A percentile compares a stretch with the other conserved stretches of the same genome.
phyloP scores from a whole-genome alignment of 192 early-diverging fungal genomes.

The Backusella luteola region DNA sequence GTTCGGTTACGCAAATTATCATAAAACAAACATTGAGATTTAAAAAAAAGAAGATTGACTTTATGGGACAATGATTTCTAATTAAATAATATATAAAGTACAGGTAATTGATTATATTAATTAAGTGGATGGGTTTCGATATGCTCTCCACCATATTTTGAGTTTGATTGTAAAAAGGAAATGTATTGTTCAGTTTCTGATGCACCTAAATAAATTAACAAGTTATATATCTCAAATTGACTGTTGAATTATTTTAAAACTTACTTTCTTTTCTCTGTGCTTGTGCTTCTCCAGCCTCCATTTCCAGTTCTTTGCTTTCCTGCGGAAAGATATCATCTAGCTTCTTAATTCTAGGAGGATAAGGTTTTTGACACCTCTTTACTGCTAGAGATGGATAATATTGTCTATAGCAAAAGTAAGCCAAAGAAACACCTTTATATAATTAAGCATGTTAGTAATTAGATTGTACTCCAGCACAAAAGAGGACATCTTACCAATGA shows the following conservation, averaged over 20 bases:
- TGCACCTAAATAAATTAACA: too few relatives aligned
- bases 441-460: background rate
- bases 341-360: slow-evolving; percentile 5
- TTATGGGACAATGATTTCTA: background rate
- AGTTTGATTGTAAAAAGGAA: background rate
- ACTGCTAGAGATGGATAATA: slow-evolving; percentile 54
- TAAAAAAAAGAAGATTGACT: background rate
- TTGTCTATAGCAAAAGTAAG: slow-evolving; percentile 63
- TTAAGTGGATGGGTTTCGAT: background rate
- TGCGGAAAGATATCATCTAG: background rate
- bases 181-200: background rate
- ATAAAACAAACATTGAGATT: background rate
- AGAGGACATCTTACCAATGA: slow-evolving; percentile 45
- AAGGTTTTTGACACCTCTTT: background rate
- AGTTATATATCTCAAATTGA: too few relatives aligned
- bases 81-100: background rate
- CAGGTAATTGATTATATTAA: background rate
- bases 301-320: background rate
- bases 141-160: background rate
- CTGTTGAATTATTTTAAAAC: background rate
- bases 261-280: background rate
- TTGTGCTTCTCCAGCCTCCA: background rate
- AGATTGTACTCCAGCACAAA: background rate
- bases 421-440: slow-evolving; percentile 54
- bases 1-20: too few relatives aligned